Base-by-base conservation (phyloP, 2,329 filamentous ascomycete species). In the Aspergillus tamarii region DNA sequence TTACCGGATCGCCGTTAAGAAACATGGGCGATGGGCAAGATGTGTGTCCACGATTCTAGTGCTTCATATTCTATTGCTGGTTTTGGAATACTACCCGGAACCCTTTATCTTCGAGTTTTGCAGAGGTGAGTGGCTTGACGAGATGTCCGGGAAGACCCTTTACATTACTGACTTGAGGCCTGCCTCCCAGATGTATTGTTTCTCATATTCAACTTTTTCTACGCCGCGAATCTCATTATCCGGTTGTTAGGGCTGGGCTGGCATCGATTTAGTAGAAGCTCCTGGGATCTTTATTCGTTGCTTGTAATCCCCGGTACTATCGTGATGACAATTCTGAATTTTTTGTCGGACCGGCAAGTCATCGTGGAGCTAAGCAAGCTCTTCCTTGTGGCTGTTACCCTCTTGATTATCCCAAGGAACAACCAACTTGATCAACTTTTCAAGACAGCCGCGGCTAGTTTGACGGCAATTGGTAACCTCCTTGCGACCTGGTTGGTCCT, bases 391-490 rank as follows among this genome's bases (percentile, higher is more conserved):
- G 90, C 92, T 10, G 91, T 98, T 60, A 89, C 95, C 2, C 84
- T 98, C 10, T 84, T 99, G 58, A 86, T 99, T 39, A 99, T 99
- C 65, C 95, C 95, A 1, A 88, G 96, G 58, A 99, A 99, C 76
- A 96, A 99, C 72, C 94, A 96, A 57, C 86, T 99, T 26, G 96
- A 99, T 75, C 95, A 99, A 76, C 87, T 99, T 0, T 99, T 99
- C 87, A 99, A 99, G 79, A 99, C 96, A 1, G 96, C 94, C 0
- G 95, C 95, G 12, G 95, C 94, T 59, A 96, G 92, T 88, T 81
- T 99, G 70, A 90, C 92, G 2, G 89, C 92, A 21, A 99, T 99
- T 70, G 88, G 91, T 63, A 99, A 97, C 74, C 83, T 99, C 50
- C 83, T 99, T 45, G 94, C 94, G 1, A 99, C 96, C 0, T 99